Percentiles rank a stretch among this genome's conserved stretches.
Conservation (phyloP, 257 asterid genomes). For the Thymus mandschuricus region DNA sequence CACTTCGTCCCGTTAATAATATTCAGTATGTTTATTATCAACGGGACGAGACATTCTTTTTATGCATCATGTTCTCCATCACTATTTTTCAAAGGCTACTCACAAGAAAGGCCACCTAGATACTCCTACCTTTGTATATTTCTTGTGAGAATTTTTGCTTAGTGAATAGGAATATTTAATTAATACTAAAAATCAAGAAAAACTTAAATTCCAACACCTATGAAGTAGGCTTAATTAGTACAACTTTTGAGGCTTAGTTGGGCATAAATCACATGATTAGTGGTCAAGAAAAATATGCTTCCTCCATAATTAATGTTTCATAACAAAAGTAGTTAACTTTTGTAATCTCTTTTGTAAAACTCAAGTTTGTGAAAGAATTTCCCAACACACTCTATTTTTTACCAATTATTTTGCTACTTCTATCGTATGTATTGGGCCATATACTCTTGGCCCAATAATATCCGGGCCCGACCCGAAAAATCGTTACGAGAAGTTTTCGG, state of each 20-base stretch:
- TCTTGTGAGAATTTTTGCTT: not conserved
- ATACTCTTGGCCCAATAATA: too few species aligned
- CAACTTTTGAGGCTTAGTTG: slow-evolving; percentile 15
- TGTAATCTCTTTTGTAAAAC: slow-evolving; percentile 22
- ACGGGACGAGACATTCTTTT: too few species aligned
- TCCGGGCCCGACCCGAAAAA: too few species aligned
- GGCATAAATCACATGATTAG: slow-evolving; percentile 27
- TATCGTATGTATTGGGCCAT: too few species aligned
- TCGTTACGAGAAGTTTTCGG: too few species aligned
- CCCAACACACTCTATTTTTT: slow-evolving; percentile 15
- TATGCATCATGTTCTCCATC: too few species aligned
- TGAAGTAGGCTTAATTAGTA: slow-evolving; percentile 12
- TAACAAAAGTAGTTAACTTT: slow-evolving; percentile 7
- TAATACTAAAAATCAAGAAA: not conserved
- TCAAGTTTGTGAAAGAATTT: slow-evolving; percentile 25
- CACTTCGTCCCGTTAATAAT: too few species aligned
- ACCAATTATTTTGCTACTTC: not conserved
- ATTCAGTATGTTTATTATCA: too few species aligned
- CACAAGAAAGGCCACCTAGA: too few species aligned
- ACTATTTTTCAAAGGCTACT: too few species aligned
- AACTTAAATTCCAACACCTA: slow-evolving; percentile 18
- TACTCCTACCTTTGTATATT: too few species aligned
- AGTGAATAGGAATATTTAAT: not conserved
- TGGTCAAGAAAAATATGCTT: slow-evolving; percentile 24
- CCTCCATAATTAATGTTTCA: not conserved